phyloP scores from a whole-genome alignment of 2,329 filamentous ascomycete species.

The Verticillium longisporum region DNA sequence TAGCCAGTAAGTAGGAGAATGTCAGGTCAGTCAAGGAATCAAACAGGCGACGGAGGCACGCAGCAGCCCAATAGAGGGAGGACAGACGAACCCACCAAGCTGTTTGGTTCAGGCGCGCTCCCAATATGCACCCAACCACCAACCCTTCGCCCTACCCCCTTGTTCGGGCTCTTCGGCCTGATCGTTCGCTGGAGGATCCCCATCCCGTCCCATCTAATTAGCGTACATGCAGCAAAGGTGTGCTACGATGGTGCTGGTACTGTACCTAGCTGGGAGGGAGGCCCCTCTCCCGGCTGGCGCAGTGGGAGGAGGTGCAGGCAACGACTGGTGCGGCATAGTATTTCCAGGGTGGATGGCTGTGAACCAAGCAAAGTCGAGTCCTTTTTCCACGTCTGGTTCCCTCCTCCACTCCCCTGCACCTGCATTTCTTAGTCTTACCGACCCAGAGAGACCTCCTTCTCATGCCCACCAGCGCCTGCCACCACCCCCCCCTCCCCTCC shows the following conservation, averaged over 20 bases:
- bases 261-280: no score
- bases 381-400: constrained; percentile 1
- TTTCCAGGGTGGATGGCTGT: not conserved
- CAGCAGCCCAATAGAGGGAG: not conserved
- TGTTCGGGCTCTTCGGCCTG: not conserved
- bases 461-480: not conserved
- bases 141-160: not conserved
- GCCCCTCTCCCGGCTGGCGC: not conserved
- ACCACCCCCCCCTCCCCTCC: not conserved
- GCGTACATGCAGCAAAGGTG: not conserved
- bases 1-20: not conserved
- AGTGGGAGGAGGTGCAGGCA: not conserved
- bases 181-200: not conserved
- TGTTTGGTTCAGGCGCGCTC: not conserved
- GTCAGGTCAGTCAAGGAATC: not conserved
- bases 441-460: not conserved
- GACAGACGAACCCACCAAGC: not conserved
- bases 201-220: not conserved
- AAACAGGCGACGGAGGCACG: not conserved
- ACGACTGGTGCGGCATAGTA: not conserved
- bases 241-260: no score
- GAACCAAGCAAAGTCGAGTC: constrained; percentile 1
- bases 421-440: not conserved
- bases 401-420: not conserved
- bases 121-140: not conserved